Conservation (phyloP, 768 basidiomycete genomes). For the Boletus subparvulus region DNA sequence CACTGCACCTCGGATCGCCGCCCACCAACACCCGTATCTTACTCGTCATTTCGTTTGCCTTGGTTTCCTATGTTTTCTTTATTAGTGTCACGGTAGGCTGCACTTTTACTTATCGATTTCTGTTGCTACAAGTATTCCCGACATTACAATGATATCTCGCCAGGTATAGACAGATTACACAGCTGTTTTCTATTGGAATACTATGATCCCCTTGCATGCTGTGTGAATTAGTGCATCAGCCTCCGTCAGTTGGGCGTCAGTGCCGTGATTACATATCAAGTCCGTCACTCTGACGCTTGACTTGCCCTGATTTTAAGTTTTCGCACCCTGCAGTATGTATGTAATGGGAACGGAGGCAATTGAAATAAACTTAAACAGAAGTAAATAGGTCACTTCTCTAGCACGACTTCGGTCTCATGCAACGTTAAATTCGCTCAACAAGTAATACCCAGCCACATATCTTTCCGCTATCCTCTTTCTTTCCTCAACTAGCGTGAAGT, state of each 20-base stretch:
- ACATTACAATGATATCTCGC: conserved; percentile 30
- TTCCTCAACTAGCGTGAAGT: neutral
- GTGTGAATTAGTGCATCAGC: neutral
- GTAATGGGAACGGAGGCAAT: conserved; percentile 13
- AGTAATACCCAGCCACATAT: neutral
- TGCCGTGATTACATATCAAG: neutral
- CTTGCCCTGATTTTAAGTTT: neutral
- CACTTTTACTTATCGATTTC: conserved; percentile 29
- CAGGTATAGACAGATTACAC: conserved; percentile 26
- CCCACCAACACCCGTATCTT: conserved; percentile 19
- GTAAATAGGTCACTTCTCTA: conserved; percentile 17
- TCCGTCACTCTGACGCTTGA: neutral
- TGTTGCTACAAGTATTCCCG: conserved; percentile 34
- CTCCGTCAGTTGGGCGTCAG: too few species aligned
- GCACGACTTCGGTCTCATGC: neutral
- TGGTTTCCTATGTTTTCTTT: conserved; percentile 27
- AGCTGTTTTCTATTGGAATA: conserved; percentile 16
- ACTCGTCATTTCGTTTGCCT: conserved; percentile 18
- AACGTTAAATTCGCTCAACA: neutral
- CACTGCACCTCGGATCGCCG: conserved; percentile 19
- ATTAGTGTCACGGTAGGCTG: conserved; percentile 26
- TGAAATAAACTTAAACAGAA: conserved; percentile 27
- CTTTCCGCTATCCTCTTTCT: neutral
- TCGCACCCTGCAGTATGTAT: neutral
- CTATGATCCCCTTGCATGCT: conserved; percentile 1